Evolutionary conservation across 139 green algal species (phyloP).

Genomic region (Chlorella sp.): DNA sequence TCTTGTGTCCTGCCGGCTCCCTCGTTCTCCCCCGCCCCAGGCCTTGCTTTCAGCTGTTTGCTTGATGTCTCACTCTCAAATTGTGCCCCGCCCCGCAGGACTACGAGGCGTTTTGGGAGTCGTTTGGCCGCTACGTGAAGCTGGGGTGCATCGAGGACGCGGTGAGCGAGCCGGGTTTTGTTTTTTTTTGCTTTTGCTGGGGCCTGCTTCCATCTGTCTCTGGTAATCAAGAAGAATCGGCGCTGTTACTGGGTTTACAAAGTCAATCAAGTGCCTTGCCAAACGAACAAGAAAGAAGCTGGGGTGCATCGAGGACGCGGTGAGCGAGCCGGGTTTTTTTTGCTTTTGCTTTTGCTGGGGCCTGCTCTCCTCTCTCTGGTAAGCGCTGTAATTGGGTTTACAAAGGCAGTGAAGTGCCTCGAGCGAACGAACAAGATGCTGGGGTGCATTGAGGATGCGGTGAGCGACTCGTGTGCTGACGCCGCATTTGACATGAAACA

Average conservation of each 20-base stretch:
- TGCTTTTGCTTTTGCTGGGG: background rate
- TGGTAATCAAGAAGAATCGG: background rate
- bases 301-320: conserved; percentile 93
- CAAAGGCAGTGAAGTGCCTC: too few species aligned
- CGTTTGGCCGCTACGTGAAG: conserved; percentile 85
- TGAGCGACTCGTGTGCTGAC: too few species aligned
- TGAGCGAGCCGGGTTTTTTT: too few species aligned
- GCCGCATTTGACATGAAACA: too few species aligned
- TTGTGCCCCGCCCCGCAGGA: conserved; percentile 1
- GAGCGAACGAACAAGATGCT: too few species aligned
- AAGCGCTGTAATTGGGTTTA: background rate
- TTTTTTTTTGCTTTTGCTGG: background rate
- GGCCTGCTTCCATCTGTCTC: background rate
- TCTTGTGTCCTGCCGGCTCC: too few species aligned
- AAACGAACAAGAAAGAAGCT: too few species aligned
- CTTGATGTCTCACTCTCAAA: background rate
- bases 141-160: conserved; percentile 95
- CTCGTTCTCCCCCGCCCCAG: background rate
- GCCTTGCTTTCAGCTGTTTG: background rate
- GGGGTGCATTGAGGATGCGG: conserved; percentile 93
- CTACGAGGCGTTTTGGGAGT: conserved; percentile 89
- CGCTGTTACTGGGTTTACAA: background rate
- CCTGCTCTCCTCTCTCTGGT: background rate
- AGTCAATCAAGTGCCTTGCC: too few species aligned
- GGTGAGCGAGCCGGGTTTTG: conserved; percentile 45